These are phyloP conservation scores for Kwoniella mangroviensis DNA, from an alignment of 768 basidiomycete species.

Conservation along the genomic window DNA sequence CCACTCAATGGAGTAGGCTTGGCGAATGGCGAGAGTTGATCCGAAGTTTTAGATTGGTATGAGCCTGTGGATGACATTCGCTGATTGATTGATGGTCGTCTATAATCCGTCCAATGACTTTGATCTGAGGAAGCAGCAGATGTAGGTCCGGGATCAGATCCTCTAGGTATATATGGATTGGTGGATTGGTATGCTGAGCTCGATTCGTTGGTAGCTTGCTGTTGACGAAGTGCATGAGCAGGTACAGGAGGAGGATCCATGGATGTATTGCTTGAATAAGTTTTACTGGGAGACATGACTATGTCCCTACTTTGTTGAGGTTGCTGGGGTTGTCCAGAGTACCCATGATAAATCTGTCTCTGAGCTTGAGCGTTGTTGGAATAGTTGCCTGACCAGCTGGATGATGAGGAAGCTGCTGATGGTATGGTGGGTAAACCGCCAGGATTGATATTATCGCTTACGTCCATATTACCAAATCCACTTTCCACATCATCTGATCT, in stretches of 20 bases:
- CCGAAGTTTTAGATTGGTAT: conserved; percentile 35
- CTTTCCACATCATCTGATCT: conserved; percentile 55
- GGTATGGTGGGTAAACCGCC: conserved; percentile 2
- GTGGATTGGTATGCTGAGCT: conserved; percentile 13
- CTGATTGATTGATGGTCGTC: conserved; percentile 26
- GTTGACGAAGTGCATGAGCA: conserved; percentile 25
- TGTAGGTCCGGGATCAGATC: conserved; percentile 43
- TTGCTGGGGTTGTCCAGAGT: conserved; percentile 2
- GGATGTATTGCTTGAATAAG: conserved; percentile 9
- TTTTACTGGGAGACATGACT: conserved; percentile 34
- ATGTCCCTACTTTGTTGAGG: conserved; percentile 22
- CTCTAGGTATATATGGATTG: conserved; percentile 49
- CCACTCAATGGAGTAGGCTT: conserved; percentile 11
- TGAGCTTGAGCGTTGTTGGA: neutral
- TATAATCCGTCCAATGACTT: conserved; percentile 39
- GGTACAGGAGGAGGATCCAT: conserved; percentile 54
- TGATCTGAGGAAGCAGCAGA: neutral
- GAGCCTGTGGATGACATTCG: conserved; percentile 41
- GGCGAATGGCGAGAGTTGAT: conserved; percentile 42
- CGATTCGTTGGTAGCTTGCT: conserved; percentile 14
- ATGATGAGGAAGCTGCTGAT: neutral
- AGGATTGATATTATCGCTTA: conserved; percentile 18
- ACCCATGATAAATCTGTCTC: conserved; percentile 9
- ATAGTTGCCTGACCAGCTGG: neutral
- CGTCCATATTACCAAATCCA: conserved; percentile 52